Percentiles rank a stretch among this genome's conserved stretches.
Conservation (phyloP, 495 filamentous ascomycete species). For the Trichoderma gamsii region DNA sequence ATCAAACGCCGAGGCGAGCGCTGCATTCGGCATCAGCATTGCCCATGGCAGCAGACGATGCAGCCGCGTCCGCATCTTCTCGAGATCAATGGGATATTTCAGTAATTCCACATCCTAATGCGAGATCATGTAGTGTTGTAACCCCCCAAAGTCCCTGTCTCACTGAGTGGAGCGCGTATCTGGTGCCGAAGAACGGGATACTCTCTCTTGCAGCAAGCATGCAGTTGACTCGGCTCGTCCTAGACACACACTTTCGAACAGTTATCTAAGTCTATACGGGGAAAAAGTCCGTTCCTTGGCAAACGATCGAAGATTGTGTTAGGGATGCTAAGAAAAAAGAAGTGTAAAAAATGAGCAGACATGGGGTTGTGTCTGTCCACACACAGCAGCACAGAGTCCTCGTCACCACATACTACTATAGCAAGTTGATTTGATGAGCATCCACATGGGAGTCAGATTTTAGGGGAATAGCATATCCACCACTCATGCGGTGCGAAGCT, state of each 20-base stretch:
- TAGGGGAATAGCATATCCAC: not conserved
- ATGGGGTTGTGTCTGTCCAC: not conserved
- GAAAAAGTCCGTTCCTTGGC: too few species aligned
- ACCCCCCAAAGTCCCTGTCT: not conserved
- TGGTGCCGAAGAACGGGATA: too few species aligned
- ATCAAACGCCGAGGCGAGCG: not conserved
- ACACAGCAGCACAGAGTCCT: not conserved
- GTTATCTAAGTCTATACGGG: not conserved
- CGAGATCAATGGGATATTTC: not conserved
- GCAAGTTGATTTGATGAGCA: not conserved
- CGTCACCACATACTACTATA: not conserved
- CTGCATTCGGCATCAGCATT: not conserved
- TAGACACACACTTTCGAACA: not conserved
- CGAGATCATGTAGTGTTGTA: not conserved
- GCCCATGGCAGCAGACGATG: not conserved
- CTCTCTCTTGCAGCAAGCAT: not conserved
- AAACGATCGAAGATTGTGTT: too few species aligned
- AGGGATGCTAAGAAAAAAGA: too few species aligned
- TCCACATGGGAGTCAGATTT: not conserved
- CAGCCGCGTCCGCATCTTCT: constrained; percentile 3
- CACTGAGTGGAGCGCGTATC: not conserved
- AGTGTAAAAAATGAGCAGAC: not conserved
- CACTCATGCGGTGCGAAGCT: not conserved
- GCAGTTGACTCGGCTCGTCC: not conserved
- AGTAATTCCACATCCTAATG: not conserved